Evolutionary conservation across 208 protist species (phyloP).

Genomic region (Borovskyia barvae): DNA sequence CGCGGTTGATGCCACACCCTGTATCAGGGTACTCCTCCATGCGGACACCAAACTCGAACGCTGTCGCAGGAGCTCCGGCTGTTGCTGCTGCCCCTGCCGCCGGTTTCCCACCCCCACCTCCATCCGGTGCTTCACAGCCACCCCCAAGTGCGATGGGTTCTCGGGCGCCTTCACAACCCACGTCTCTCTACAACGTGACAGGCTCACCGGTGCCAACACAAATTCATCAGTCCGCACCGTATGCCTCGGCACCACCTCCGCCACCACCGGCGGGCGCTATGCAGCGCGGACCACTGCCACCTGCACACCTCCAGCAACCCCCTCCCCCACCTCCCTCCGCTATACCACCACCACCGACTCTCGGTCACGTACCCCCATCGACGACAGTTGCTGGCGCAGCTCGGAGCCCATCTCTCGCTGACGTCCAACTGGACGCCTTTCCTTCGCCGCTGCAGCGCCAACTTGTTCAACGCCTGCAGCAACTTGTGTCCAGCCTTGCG

Average conservation of each 20-base stretch:
- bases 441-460: constrained; percentile 16
- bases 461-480: constrained; percentile 36
- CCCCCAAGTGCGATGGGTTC: neutral
- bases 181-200: constrained; percentile 25
- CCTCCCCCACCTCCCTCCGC: neutral
- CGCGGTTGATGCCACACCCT: constrained; percentile 68
- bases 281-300: neutral
- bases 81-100: constrained; percentile 15
- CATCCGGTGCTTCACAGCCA: neutral
- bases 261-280: neutral
- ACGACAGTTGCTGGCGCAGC: neutral
- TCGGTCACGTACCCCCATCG: constrained; percentile 1
- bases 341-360: neutral
- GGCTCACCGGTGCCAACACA: constrained; percentile 1
- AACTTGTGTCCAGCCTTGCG: constrained; percentile 31
- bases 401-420: neutral
- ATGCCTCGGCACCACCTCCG: neutral
- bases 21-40: constrained; percentile 65
- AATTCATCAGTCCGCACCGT: neutral
- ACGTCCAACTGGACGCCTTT: constrained; percentile 12
- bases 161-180: constrained; percentile 15
- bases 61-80: neutral
- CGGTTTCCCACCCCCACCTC: neutral
- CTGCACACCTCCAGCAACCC: neutral
- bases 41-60: constrained; percentile 1